Evolutionary conservation across 768 basidiomycete genomes (phyloP).

Genomic region (Mycena rosella): DNA sequence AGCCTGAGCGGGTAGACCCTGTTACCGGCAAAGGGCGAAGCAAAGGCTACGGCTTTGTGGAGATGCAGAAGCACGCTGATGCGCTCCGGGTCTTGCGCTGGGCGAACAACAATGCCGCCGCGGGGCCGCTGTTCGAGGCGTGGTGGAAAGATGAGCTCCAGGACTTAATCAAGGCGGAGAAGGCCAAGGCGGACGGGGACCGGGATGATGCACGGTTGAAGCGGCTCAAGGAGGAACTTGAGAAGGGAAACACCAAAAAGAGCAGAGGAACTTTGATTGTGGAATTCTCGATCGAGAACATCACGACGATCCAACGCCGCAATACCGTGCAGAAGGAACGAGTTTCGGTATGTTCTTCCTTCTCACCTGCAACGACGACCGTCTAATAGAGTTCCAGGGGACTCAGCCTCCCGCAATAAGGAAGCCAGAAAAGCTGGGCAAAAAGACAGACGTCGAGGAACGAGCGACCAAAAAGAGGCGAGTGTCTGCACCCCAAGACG

Average conservation of each 20-base stretch:
- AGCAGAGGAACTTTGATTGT: slow-evolving; percentile 74
- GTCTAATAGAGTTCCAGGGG: slow-evolving; percentile 23
- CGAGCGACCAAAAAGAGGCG: slow-evolving; percentile 48
- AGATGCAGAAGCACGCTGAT: slow-evolving; percentile 89
- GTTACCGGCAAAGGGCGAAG: slow-evolving; percentile 89
- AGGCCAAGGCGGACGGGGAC: slow-evolving; percentile 61
- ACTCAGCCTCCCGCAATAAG: slow-evolving; percentile 17
- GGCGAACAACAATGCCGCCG: slow-evolving; percentile 90
- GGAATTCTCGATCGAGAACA: slow-evolving; percentile 98
- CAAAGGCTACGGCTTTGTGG: slow-evolving; percentile 96
- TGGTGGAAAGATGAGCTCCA: slow-evolving; percentile 91
- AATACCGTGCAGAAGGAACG: slow-evolving; percentile 63
- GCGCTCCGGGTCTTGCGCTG: slow-evolving; percentile 92
- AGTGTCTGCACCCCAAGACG: slow-evolving; percentile 9
- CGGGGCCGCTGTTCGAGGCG: slow-evolving; percentile 71
- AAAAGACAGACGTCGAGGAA: slow-evolving; percentile 48
- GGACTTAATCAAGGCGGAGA: slow-evolving; percentile 65
- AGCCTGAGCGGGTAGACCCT: slow-evolving; percentile 89
- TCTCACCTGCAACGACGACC: slow-evolving; percentile 2
- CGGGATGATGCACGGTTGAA: slow-evolving; percentile 68
- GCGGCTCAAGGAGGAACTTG: slow-evolving; percentile 64
- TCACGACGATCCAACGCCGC: slow-evolving; percentile 88
- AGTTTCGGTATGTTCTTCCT: slow-evolving; percentile 40
- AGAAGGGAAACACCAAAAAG: slow-evolving; percentile 52
- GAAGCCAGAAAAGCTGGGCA: slow-evolving; percentile 15